Conservation (phyloP, 208 protist species). For the Trypanosoma avium region DNA sequence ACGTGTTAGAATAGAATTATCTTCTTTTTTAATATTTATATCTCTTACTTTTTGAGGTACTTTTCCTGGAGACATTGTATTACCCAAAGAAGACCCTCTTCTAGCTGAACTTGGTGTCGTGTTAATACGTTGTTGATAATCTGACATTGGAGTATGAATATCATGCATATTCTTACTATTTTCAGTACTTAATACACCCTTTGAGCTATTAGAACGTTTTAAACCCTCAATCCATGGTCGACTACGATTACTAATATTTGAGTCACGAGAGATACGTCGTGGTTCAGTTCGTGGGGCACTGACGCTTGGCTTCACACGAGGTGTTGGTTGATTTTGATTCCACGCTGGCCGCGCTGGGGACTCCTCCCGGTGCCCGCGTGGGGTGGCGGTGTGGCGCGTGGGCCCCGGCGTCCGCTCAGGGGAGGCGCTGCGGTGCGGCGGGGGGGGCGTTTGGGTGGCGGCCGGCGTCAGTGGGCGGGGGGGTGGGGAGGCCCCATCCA, state of each 20-base stretch:
- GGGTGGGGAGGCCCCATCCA: neutral
- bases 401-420: neutral
- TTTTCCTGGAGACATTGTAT: neutral
- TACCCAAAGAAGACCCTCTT: neutral
- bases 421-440: neutral
- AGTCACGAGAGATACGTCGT: conserved; percentile 13
- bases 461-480: neutral
- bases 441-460: too few species aligned
- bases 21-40: neutral
- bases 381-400: conserved; percentile 35
- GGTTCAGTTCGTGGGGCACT: conserved; percentile 41
- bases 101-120: neutral
- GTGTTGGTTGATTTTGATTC: conserved; percentile 58
- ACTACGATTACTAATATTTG: conserved; percentile 4
- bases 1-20: conserved; percentile 7
- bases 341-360: conserved; percentile 52
- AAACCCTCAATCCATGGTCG: conserved; percentile 17
- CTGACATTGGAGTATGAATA: neutral
- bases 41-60: neutral
- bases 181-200: neutral
- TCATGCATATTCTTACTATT: neutral
- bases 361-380: too few species aligned
- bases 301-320: conserved; percentile 51
- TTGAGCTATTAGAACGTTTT: neutral
- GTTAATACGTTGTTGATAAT: neutral